Conservation (phyloP, 306 rosid genomes). For the Dicorynia guianensis region DNA sequence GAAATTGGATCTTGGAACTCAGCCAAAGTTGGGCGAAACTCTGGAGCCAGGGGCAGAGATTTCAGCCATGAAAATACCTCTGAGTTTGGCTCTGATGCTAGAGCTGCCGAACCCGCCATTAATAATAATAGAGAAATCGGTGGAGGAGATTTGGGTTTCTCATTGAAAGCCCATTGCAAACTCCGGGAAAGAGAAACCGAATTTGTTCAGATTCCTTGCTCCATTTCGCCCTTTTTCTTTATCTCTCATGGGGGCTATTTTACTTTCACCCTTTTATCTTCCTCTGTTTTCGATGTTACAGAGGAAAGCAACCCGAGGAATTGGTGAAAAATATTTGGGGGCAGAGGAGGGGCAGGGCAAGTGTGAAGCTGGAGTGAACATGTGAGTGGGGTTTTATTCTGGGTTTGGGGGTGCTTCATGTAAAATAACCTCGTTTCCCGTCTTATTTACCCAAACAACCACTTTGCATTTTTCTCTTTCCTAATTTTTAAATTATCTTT, state of each 20-base stretch:
- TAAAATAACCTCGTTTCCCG: conserved; percentile 40
- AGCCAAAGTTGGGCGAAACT: conserved; percentile 70
- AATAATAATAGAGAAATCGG: not conserved
- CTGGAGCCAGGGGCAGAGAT: conserved; percentile 90
- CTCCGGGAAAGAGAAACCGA: conserved; percentile 8
- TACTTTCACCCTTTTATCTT: conserved; percentile 28
- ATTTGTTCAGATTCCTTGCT: conserved; percentile 49
- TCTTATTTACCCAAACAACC: conserved; percentile 49
- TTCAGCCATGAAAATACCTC: conserved; percentile 91
- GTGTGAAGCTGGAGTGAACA: conserved; percentile 39
- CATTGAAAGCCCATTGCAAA: conserved; percentile 54
- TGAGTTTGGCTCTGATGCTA: conserved; percentile 61
- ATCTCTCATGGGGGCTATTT: conserved; percentile 28
- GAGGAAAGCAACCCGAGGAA: conserved; percentile 39
- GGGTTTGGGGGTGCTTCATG: conserved; percentile 4
- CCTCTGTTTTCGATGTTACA: conserved; percentile 70
- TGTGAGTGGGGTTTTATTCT: conserved; percentile 58
- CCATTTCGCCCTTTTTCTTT: conserved; percentile 12
- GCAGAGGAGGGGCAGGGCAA: conserved; percentile 35
- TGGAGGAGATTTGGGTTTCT: conserved; percentile 41
- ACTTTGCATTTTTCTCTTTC: conserved; percentile 4
- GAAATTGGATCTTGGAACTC: conserved; percentile 98
- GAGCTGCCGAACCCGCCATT: conserved; percentile 59
- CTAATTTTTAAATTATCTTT: not conserved
- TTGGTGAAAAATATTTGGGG: conserved; percentile 33